Base-by-base conservation (phyloP, 2,329 filamentous ascomycete genomes). In the Aspergillus tanneri region DNA sequence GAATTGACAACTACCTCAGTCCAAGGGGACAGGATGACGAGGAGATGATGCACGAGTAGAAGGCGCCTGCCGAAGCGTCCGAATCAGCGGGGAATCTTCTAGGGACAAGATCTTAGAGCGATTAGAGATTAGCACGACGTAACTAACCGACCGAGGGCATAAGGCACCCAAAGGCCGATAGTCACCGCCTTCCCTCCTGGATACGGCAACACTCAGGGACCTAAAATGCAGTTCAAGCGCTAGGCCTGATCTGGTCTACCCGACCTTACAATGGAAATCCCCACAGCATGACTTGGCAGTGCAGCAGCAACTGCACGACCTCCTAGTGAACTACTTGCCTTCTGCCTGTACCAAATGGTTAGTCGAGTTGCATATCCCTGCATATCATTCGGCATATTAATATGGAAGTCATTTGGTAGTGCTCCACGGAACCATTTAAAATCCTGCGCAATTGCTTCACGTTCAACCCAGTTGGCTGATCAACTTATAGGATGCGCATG, bases 101-200 rank as follows among this genome's bases (percentile, higher is more conserved):
- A 38, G 38, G 34, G 30, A 43, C 34, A 41, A 46, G 45, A 47
- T 40, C 43, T 38, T 53, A 47, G 38, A 32, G 24, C 46, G n/a
- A 41, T 28, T 43, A 39, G 46, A 37, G 30, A 36, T 50, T 46
- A 35, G 38, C 52, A 43, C 56, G 52, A 60, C 51, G 52, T 59
- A 59, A 58, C 54, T 59, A 59, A 58, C 54, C 48, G 51, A 43
- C 55, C 47, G 63, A 67, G 64, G 64, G n/a, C n/a, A n/a, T n/a
- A n/a, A n/a, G 63, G 62, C 52, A 47, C 39, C 6, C 19, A 19
- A 10, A 4, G 16, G 22, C 60, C 56, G 53, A 52, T 43, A 39
- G 37, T 30, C 55, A 49, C 50, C 48, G 60, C 49, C 40, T 49
- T 35, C 64, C 57, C 54, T 59, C 60, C 21, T 7, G 5, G 21